Evolutionary conservation across 2,329 filamentous ascomycete species (phyloP).

Genomic region (Clarireedia homoeocarpa): DNA sequence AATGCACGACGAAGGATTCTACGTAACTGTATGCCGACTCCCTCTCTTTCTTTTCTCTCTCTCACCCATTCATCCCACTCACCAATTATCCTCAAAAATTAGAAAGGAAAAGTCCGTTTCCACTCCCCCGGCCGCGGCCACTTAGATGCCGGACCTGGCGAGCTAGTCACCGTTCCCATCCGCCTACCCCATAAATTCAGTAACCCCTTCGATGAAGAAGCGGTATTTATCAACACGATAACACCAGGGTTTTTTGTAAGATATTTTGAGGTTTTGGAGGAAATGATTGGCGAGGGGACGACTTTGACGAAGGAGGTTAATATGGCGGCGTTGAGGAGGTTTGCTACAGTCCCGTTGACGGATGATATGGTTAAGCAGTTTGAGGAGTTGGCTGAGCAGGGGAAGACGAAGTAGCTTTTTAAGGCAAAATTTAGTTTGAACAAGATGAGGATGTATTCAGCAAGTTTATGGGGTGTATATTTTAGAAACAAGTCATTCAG

Average conservation of each 20-base stretch:
- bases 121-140: neutral
- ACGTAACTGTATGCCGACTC: neutral
- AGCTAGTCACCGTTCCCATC: neutral
- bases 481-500: too few relatives aligned
- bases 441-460: too few relatives aligned
- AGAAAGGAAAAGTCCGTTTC: conserved; percentile 1
- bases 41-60: neutral
- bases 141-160: neutral
- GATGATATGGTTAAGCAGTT: neutral
- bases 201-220: neutral
- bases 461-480: too few relatives aligned
- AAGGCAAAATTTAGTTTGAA: too few relatives aligned
- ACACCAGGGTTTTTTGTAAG: neutral
- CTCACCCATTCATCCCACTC: too few relatives aligned
- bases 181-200: neutral
- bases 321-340: neutral
- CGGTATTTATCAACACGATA: neutral
- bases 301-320: neutral
- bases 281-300: neutral
- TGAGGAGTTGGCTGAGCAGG: neutral
- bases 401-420: too few relatives aligned
- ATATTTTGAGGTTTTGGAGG: neutral
- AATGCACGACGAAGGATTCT: neutral
- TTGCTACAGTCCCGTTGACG: neutral
- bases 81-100: neutral